Evolutionary conservation across 257 asterid genomes (phyloP), one percentile per base, ranked within the genome.

Genomic region (Anisodus tanguticus): DNA sequence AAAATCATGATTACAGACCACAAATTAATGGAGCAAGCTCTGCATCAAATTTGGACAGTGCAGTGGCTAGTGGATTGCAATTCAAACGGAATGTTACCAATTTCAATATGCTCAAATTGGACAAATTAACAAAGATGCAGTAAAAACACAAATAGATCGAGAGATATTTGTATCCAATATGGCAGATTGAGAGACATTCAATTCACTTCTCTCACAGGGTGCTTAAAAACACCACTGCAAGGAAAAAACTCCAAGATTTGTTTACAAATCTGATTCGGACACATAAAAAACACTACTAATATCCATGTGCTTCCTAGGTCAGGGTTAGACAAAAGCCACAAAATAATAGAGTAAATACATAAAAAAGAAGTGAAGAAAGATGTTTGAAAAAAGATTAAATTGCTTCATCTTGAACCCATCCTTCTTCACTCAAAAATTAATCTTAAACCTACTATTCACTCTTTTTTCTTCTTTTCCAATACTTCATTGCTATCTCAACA

Each of bases 201-300:
- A 11, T 41, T 62, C 68, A 72, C 80, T 45, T 80, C 86, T 82
- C 77, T 80, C 87, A 51, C 49, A 80, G 87, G 68, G 85, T 59
- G 89, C 78, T 37, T 11, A n/a, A 37, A 70, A 83, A 85, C 88
- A 72, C 89, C 91, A 37, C 88, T 60, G 82, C 66, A 83, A 85
- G 87, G 87, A 85, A 88, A 86, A 85, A 43, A 5, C 68, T 47
- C 80, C 70, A 62, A 12, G 39, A 15, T 77, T 59, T 55, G 37
- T 53, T 68, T 10, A 79, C 19, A 53, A 6, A 19, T 47, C 19
- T 47, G 39, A 64, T 0, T 64, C 62, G 3, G 37, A 76, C 62
- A 60, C 62, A 12, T 74, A 51, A 76, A 62, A 19, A 72, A 11
- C 51, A 16, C 31, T 22, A 74, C 11, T 5, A 47, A 47, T 74